These are phyloP conservation scores for Cladophialophora carrionii DNA, from an alignment of 2,329 filamentous ascomycete genomes.

Conservation along the genomic window DNA sequence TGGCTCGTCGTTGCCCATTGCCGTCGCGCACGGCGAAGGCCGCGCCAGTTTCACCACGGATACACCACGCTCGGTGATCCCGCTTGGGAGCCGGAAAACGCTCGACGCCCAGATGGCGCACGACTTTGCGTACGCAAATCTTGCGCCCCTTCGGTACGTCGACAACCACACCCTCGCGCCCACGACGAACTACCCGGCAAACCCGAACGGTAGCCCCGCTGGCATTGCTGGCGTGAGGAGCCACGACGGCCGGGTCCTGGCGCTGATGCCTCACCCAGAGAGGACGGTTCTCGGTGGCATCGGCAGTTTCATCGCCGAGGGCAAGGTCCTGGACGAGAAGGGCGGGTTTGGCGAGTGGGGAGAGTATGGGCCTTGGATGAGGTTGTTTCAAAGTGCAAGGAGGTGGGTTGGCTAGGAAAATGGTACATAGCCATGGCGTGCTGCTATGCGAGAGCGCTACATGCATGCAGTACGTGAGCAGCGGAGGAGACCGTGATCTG, in stretches of 20 bases:
- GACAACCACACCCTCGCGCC: slow-evolving; percentile 73
- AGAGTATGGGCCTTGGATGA: slow-evolving; percentile 80
- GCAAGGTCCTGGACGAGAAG: slow-evolving; percentile 42
- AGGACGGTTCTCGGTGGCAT: slow-evolving; percentile 81
- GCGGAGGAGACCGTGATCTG: background rate
- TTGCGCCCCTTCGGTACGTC: slow-evolving; percentile 79
- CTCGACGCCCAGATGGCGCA: slow-evolving; percentile 46
- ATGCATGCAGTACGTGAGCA: background rate
- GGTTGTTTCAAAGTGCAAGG: slow-evolving; percentile 84
- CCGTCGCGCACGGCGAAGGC: slow-evolving; percentile 88
- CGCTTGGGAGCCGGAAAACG: slow-evolving; percentile 37
- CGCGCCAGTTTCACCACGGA: slow-evolving; percentile 67
- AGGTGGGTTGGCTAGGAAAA: slow-evolving; percentile 72
- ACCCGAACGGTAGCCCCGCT: slow-evolving; percentile 81
- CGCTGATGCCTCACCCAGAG: slow-evolving; percentile 93
- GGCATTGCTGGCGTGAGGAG: slow-evolving; percentile 81
- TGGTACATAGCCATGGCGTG: background rate
- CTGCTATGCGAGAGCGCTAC: background rate
- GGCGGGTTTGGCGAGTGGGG: slow-evolving; percentile 64
- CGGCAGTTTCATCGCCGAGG: slow-evolving; percentile 72
- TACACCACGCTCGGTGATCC: slow-evolving; percentile 12
- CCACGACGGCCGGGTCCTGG: slow-evolving; percentile 76
- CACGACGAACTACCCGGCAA: slow-evolving; percentile 84
- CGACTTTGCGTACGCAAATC: slow-evolving; percentile 64
- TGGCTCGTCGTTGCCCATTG: slow-evolving; percentile 79